Conservation (phyloP, 805 yeast genomes). For the Candida succiphila region DNA sequence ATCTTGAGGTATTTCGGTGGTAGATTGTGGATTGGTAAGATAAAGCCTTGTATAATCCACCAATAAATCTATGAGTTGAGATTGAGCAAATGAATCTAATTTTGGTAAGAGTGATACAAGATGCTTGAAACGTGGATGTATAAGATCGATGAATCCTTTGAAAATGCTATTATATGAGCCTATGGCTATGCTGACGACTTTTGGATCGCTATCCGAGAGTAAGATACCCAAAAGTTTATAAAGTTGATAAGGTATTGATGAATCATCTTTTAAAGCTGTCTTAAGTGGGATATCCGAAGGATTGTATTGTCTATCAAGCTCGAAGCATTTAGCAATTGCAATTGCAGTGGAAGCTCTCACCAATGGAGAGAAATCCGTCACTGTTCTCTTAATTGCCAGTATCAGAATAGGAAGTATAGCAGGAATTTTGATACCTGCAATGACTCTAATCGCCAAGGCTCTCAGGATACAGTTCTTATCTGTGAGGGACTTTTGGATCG, state of each 20-base stretch:
- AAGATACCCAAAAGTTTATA: constrained; percentile 38
- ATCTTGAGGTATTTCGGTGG: constrained; percentile 38
- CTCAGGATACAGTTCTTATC: constrained; percentile 64
- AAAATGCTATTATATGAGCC: constrained; percentile 43
- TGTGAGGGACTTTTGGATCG: constrained; percentile 73
- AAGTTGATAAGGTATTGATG: constrained; percentile 39
- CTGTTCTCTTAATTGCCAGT: constrained; percentile 59
- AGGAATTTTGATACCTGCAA: constrained; percentile 75
- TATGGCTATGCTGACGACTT: constrained; percentile 65
- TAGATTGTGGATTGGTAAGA: constrained; percentile 38
- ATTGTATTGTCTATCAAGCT: constrained; percentile 20
- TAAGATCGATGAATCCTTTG: constrained; percentile 46
- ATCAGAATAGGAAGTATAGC: constrained; percentile 74
- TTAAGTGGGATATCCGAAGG: constrained; percentile 5
- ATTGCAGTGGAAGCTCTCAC: constrained; percentile 78
- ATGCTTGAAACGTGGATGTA: constrained; percentile 62
- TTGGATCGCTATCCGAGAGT: constrained; percentile 53
- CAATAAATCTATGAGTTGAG: constrained; percentile 47
- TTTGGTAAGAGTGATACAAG: constrained; percentile 26
- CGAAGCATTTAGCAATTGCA: constrained; percentile 52
- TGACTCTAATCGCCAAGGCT: constrained; percentile 64
- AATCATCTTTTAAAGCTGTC: constrained; percentile 13
- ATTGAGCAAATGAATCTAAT: constrained; percentile 70
- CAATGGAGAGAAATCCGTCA: constrained; percentile 60
- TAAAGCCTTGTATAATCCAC: constrained; percentile 57